Evolutionary conservation across 331 rosid species (phyloP).

Genomic region (Erythrophleum ivorense): DNA sequence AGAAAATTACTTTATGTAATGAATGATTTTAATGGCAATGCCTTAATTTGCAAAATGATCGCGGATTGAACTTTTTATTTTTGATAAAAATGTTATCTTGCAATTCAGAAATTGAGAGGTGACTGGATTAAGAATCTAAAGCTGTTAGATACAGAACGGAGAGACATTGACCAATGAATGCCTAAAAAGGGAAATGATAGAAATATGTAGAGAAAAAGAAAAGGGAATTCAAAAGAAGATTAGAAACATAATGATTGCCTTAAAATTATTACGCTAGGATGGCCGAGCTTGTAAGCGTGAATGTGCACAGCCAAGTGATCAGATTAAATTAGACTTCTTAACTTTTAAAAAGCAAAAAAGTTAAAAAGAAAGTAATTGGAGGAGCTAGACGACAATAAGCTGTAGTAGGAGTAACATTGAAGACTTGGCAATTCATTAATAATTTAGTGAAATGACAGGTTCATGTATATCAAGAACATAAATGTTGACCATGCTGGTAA

Average conservation of each 20-base stretch:
- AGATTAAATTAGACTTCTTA: neutral
- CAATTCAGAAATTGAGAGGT: neutral
- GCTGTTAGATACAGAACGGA: neutral
- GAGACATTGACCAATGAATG: neutral
- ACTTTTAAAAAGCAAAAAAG: neutral
- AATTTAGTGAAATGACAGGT: no score
- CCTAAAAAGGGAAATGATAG: neutral
- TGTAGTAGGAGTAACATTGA: neutral
- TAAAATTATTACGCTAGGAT: slow-evolving; percentile 18
- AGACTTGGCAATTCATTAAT: no score
- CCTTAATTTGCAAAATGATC: no score
- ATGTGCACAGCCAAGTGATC: slow-evolving; percentile 11
- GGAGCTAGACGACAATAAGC: neutral
- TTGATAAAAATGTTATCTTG: neutral
- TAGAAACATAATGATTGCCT: slow-evolving; percentile 24
- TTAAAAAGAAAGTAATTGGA: neutral
- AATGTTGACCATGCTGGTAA: no score
- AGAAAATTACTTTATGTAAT: no score
- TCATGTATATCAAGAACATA: no score
- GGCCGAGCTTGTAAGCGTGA: neutral
- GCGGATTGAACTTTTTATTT: neutral
- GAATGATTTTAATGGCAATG: no score
- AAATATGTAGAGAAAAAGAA: neutral
- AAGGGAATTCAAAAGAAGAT: neutral
- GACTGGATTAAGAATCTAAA: neutral